A percentile compares a stretch with the other conserved stretches of the same genome.
These are phyloP conservation scores for Apophysomyces trapeziformis DNA, from an alignment of 371 early-diverging fungal species.

Conservation along the genomic window DNA sequence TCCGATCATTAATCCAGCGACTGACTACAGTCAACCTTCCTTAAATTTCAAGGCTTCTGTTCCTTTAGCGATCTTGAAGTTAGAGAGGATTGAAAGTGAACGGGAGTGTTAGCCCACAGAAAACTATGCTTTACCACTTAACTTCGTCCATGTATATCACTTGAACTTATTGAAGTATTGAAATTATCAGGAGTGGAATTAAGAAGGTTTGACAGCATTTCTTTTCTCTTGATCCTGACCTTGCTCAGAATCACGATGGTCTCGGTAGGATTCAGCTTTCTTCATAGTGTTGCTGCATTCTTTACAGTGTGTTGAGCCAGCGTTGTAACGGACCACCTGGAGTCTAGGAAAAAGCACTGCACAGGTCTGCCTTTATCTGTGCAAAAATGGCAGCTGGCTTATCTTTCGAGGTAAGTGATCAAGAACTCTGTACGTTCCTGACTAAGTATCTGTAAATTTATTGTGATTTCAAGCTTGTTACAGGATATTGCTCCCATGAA, in stretches of 20 bases:
- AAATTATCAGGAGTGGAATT: too few relatives aligned
- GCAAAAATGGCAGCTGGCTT: neutral
- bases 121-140: too few relatives aligned
- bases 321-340: neutral
- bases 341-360: neutral
- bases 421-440: neutral
- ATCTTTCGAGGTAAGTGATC: neutral
- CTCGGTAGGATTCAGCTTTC: neutral
- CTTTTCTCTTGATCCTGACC: neutral
- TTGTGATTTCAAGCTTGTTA: too few relatives aligned
- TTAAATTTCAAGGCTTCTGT: too few relatives aligned
- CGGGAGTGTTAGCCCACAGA: too few relatives aligned
- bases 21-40: neutral
- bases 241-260: neutral
- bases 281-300: neutral
- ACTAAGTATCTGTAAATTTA: neutral
- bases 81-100: too few relatives aligned
- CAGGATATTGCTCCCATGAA: too few relatives aligned
- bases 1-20: neutral
- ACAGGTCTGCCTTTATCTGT: constrained; percentile 1
- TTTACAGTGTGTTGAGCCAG: neutral
- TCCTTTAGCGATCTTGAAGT: too few relatives aligned
- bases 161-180: too few relatives aligned
- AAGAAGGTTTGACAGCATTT: too few relatives aligned
- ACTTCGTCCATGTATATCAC: too few relatives aligned